phyloP scores from a whole-genome alignment of 2,329 filamentous ascomycete species.

The Diaporthe ilicicola region DNA sequence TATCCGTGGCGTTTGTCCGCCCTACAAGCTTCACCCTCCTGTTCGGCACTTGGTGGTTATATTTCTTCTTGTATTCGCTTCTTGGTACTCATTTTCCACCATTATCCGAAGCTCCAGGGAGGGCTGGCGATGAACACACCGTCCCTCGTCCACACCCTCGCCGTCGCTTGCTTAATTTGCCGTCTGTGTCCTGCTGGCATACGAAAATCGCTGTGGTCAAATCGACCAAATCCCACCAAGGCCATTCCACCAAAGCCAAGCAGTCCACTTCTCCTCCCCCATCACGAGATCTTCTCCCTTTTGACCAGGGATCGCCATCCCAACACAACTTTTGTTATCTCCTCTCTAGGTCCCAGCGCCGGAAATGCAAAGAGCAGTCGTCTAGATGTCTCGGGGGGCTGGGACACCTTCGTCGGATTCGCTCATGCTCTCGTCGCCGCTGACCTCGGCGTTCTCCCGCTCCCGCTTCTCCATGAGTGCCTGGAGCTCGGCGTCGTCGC shows the following conservation, averaged over 20 bases:
- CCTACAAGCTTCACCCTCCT: background rate
- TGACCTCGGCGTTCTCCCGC: slow-evolving; percentile 97
- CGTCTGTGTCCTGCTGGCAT: background rate
- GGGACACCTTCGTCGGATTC: slow-evolving; percentile 91
- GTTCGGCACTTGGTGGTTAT: background rate
- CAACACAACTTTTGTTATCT: slow-evolving; percentile 21
- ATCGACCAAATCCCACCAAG: background rate
- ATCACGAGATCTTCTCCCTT: background rate
- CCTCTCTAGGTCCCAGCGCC: slow-evolving; percentile 30
- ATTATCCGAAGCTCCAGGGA: slow-evolving; percentile 3
- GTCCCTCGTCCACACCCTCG: too few relatives aligned
- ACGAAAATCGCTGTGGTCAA: background rate
- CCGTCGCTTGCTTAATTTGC: background rate
- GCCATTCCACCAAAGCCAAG: background rate
- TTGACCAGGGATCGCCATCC: background rate
- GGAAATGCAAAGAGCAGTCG: slow-evolving; percentile 26
- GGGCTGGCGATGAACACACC: background rate
- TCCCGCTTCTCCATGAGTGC: slow-evolving; percentile 99
- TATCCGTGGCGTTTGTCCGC: too few relatives aligned
- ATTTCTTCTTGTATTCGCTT: background rate
- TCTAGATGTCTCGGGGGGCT: slow-evolving; percentile 38
- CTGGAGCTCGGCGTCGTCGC: slow-evolving; percentile 95
- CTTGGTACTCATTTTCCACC: background rate
- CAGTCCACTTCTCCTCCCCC: background rate
- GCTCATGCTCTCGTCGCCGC: slow-evolving; percentile 94